phyloP scores from a whole-genome alignment of 176 grass and related monocot genomes.

The bread wheat (Triticum aestivum) region DNA sequence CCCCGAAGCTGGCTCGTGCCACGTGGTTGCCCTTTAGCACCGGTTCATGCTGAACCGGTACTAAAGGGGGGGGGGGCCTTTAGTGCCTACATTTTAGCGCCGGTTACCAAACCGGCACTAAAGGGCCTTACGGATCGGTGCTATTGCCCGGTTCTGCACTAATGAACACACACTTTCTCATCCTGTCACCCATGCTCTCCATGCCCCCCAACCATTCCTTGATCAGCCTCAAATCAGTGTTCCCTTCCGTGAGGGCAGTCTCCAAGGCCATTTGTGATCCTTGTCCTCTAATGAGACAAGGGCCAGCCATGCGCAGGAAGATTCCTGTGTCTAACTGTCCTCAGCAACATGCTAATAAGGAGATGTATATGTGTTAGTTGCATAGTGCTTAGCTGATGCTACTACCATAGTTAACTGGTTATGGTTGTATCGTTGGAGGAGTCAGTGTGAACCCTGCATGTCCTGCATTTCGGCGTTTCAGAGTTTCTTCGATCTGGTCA shows the following conservation, averaged over 20 bases:
- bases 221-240: neutral
- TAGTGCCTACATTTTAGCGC: too few relatives aligned
- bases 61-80: too few relatives aligned
- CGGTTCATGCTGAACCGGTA: too few relatives aligned
- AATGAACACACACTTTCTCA: neutral
- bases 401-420: too few relatives aligned
- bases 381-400: too few relatives aligned
- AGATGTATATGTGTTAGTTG: too few relatives aligned
- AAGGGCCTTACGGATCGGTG: too few relatives aligned
- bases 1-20: too few relatives aligned
- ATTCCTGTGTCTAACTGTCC: neutral
- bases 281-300: slow-evolving; percentile 21
- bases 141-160: too few relatives aligned
- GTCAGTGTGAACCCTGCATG: slow-evolving; percentile 17
- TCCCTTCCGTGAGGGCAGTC: neutral
- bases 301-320: neutral
- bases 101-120: too few relatives aligned
- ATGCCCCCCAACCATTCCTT: neutral
- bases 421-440: neutral
- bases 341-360: neutral
- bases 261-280: neutral
- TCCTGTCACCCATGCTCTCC: neutral
- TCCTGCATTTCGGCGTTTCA: neutral
- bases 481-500: neutral
- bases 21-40: too few relatives aligned